phyloP scores from a whole-genome alignment of 2,329 filamentous ascomycete genomes.

The Akanthomyces uredinophilus region DNA sequence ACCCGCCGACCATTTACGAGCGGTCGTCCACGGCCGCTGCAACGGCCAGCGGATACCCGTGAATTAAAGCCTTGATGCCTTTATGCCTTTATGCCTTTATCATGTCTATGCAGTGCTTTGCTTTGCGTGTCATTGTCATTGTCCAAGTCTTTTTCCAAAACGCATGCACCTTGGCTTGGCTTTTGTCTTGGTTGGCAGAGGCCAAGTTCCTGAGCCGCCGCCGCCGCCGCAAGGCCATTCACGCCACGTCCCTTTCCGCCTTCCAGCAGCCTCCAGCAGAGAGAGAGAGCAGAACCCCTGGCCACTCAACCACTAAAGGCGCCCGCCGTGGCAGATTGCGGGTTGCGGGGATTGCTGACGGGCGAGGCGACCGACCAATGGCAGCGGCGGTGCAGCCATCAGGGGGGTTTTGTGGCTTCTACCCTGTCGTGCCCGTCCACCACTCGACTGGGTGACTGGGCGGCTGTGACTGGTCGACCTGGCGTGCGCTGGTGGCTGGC shows the following conservation, averaged over 20 bases:
- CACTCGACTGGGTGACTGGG: not conserved
- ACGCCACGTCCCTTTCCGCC: not conserved
- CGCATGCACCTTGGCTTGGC: too few relatives aligned
- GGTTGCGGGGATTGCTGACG: conserved; percentile 6
- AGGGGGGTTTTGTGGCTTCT: not conserved
- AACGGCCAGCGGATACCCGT: too few relatives aligned
- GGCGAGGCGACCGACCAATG: not conserved
- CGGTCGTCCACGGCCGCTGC: not conserved
- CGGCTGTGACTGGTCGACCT: not conserved
- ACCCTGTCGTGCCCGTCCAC: too few relatives aligned
- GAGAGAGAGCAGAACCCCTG: not conserved
- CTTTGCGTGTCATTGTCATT: not conserved
- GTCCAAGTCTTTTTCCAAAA: too few relatives aligned
- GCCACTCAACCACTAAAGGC: not conserved
- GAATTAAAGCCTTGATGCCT: too few relatives aligned
- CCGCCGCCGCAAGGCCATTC: too few relatives aligned
- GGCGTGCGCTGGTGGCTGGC: not conserved
- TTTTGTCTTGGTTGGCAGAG: too few relatives aligned
- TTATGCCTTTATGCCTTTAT: too few relatives aligned
- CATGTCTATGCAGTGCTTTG: not conserved
- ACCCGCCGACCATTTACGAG: not conserved
- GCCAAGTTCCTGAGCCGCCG: too few relatives aligned
- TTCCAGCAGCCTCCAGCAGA: not conserved
- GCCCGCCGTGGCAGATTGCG: not conserved
- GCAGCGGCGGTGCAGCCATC: not conserved